Evolutionary conservation across 345 rosid species (phyloP), one percentile per base, ranked within the genome.

Genomic region (Carallia pectinifolia): DNA sequence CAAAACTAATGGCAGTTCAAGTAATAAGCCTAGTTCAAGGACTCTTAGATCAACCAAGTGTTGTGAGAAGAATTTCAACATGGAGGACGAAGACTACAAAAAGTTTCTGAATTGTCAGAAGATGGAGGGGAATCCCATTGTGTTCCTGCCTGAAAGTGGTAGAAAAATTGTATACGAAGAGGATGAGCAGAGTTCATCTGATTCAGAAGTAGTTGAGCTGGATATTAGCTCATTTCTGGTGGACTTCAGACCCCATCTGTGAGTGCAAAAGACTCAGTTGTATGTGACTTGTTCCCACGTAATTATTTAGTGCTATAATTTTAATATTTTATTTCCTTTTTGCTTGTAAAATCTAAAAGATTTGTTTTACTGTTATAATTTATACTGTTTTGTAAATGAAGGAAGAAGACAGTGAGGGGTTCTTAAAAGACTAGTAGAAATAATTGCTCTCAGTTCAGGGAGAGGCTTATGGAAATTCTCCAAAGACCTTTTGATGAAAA

Each of bases 171-270:
- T 76, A 34, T 60, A 81, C 66, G 83, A 64, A 65, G 80, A 68
- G 39, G 66, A 79, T 59, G 73, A 53, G 61, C 79, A 62, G 55
- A 50, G 69, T 77, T 67, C 76, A 19, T 85, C 83, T 13, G 90
- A 89, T 79, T 80, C 84, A 18, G 90, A 84, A 66, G 80, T 84
- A 17, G 56, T 85, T 68, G 76, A 70, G 44, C 6, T 83, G 75
- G 87, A 83, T 58, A 1, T 58, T 29, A 63, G 75, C 75, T 83
- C 79, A 30, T 73, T 74, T 15, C 52, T 40, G 65, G 54, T 80
- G 84, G 68, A 80, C 66, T 50, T 64, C 38, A 37, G 56, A 61
- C 72, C 30, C 86, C 85, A 29, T 83, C 81, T 61, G 85, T 77
- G 36, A 38, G 77, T 72, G 72, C 77, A 65, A 87, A 74, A 62